These are phyloP conservation scores for Fusarium sororula DNA, from an alignment of 2,329 filamentous ascomycete species.

Conservation along the genomic window DNA sequence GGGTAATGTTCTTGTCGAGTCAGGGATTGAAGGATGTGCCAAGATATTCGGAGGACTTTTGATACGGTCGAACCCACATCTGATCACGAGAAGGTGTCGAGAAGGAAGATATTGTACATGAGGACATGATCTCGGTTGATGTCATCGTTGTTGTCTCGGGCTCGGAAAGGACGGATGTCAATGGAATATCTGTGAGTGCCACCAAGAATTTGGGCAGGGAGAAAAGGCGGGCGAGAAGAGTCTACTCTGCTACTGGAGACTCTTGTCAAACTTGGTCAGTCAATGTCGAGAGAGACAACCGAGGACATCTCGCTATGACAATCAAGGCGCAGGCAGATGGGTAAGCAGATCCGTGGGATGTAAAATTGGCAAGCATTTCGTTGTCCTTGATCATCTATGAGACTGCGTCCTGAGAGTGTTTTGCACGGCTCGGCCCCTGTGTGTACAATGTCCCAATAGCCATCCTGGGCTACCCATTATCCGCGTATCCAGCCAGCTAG, in stretches of 20 bases:
- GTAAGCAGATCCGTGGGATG: neutral
- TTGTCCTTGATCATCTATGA: neutral
- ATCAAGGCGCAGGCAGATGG: neutral
- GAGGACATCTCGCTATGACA: neutral
- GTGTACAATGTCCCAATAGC: neutral
- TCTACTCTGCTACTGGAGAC: neutral
- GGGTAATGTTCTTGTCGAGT: neutral
- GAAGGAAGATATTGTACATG: neutral
- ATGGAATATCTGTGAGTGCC: neutral
- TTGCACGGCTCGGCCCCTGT: neutral
- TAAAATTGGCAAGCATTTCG: neutral
- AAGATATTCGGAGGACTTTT: conserved; percentile 8
- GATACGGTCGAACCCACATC: neutral
- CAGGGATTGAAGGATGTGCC: neutral
- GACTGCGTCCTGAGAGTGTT: neutral
- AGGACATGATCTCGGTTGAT: neutral
- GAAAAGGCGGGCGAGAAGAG: neutral
- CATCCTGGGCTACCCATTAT: neutral
- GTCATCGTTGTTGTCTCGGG: neutral
- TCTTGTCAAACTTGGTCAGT: neutral
- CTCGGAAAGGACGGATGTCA: conserved; percentile 8
- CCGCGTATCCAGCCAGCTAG: neutral
- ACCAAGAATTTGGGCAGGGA: too few relatives aligned
- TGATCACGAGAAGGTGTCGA: conserved; percentile 11
- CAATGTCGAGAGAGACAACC: neutral